These are phyloP conservation scores for Rasamsonia emersonii DNA, from an alignment of 2,329 filamentous ascomycete genomes.

Conservation along the genomic window DNA sequence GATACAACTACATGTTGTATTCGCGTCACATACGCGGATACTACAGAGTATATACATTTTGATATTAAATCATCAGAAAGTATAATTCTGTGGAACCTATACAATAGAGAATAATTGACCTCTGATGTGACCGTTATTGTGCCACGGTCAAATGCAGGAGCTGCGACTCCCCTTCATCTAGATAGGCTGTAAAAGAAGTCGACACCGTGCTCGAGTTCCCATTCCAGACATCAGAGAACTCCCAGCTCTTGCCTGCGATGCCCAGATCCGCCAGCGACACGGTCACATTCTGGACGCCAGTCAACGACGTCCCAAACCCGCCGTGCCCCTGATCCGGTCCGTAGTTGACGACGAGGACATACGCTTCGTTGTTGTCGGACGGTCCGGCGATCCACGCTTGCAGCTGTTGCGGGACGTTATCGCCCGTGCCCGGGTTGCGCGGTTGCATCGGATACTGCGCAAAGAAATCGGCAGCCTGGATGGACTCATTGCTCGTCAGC, in stretches of 20 bases:
- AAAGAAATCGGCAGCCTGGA: slow-evolving; percentile 14
- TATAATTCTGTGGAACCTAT: too few relatives aligned
- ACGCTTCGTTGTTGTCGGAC: slow-evolving; percentile 9
- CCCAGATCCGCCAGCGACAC: slow-evolving; percentile 16
- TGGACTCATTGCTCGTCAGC: slow-evolving; percentile 11
- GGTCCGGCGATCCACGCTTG: slow-evolving; percentile 22
- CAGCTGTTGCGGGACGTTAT: slow-evolving; percentile 13
- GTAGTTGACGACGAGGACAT: slow-evolving; percentile 18
- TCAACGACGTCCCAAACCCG: slow-evolving; percentile 13
- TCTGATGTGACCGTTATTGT: too few relatives aligned
- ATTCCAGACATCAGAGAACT: slow-evolving; percentile 2
- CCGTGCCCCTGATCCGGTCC: slow-evolving; percentile 16
- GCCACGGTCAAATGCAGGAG: background rate
- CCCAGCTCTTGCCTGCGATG: slow-evolving; percentile 2
- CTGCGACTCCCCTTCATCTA: slow-evolving; percentile 1
- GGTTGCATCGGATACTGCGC: slow-evolving; percentile 19
- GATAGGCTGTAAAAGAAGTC: background rate
- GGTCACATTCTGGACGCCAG: slow-evolving; percentile 14
- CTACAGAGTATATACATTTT: too few relatives aligned
- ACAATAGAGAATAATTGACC: too few relatives aligned
- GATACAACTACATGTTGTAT: too few relatives aligned
- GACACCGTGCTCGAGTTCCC: too few relatives aligned
- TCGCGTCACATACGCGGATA: too few relatives aligned
- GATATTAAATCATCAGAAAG: too few relatives aligned
- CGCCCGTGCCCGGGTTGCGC: slow-evolving; percentile 13